Base-by-base conservation (phyloP, 2,329 filamentous ascomycete genomes). In the Hypoxylon rubiginosum region DNA sequence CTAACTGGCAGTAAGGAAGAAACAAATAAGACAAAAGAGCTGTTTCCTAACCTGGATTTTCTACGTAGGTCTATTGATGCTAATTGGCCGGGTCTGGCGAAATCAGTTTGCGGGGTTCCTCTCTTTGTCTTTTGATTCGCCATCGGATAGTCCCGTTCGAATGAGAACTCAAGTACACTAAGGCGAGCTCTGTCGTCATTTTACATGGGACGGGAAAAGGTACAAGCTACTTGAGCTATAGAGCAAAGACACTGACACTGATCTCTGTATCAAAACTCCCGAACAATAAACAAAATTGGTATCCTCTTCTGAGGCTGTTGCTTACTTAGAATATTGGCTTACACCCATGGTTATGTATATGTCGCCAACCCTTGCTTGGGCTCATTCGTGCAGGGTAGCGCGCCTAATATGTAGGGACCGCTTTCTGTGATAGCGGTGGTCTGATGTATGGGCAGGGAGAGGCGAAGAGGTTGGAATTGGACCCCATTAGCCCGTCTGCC, bases 11-110 rank as follows among this genome's bases (percentile, higher is more conserved):
- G 32, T 36, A 48, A 5, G 17, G 21, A 53, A 51, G 10, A 9
- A 21, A 50, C 48, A 51, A 3, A 32, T 34, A 36, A 9, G 34
- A 39, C 13, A 43, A 51, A 56, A 45, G 34, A 54, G 50, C 28
- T 58, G 45, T 67, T 70, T 58, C 67, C 65, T 68, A 70, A 66
- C 56, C 17, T 34, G 62, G 65, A 62, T 36, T 13, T 36, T 19
- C 51, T 10, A 55, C 43, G 58, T 13, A 46, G 58, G 11, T 49
- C 39, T 28, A 17, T 62, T 13, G 24, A 66, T 48, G 59, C 46
- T 70, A 63, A 61, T 68, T 70, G 65, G 68, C 41, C 36, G 45
- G 21, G 26, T 51, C 24, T 19, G 55, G 45, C 15, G 36, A 63
- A 46, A 57, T 62, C 59, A 24, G 19, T 56, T 63, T 70, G 68